These are phyloP conservation scores for Ceratocystiopsis minuta DNA, from an alignment of 2,329 filamentous ascomycete species.

Conservation along the genomic window DNA sequence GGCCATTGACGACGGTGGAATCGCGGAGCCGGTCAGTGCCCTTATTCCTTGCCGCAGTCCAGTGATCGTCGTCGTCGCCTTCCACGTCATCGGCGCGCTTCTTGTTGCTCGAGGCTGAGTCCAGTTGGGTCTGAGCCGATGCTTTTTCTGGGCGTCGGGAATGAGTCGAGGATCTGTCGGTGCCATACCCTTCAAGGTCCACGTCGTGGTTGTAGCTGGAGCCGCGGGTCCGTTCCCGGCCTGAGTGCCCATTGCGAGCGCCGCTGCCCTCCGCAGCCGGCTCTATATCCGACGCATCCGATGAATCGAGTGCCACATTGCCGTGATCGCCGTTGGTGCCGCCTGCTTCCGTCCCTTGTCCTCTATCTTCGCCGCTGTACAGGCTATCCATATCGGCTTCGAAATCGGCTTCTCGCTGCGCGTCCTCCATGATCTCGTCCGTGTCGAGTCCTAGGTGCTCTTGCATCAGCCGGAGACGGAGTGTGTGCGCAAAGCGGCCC, in stretches of 20 bases:
- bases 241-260: too few relatives aligned
- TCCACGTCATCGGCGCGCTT: conserved; percentile 58
- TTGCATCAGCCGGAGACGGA: conserved; percentile 85
- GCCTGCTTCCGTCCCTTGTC: conserved; percentile 11
- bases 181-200: conserved; percentile 29
- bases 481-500: conserved; percentile 77
- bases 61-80: conserved; percentile 59
- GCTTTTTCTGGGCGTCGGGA: conserved; percentile 24
- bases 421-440: conserved; percentile 72
- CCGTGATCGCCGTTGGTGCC: conserved; percentile 25
- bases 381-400: conserved; percentile 44
- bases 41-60: conserved; percentile 45
- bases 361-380: conserved; percentile 20
- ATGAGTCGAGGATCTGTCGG: conserved; percentile 13
- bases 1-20: conserved; percentile 46
- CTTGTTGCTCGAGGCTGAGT: conserved; percentile 26
- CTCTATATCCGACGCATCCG: background rate
- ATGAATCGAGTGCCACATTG: conserved; percentile 11
- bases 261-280: too few relatives aligned
- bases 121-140: background rate
- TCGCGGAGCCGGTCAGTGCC: conserved; percentile 50
- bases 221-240: conserved; percentile 15
- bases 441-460: conserved; percentile 94
- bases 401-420: conserved; percentile 39
- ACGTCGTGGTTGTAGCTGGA: conserved; percentile 63